Conservation (phyloP, 345 rosid species). For the Xanthoceras sorbifolium region DNA sequence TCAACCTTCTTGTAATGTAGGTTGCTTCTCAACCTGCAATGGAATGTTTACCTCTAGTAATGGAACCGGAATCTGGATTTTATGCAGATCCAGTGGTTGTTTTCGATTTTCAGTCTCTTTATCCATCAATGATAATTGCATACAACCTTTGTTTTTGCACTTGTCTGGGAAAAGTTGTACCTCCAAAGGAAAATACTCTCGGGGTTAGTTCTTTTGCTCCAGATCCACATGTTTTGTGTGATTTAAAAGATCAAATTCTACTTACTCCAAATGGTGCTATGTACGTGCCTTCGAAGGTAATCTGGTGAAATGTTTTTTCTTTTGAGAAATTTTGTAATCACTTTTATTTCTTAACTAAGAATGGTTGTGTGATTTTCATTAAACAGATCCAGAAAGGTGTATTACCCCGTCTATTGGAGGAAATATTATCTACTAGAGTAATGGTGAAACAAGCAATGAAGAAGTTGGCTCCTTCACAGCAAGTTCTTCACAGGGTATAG, state of each 20-base stretch:
- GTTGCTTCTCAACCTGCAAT: slow-evolving; percentile 99
- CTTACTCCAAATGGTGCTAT: slow-evolving; percentile 81
- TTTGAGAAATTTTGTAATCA: background rate
- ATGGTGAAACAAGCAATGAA: slow-evolving; percentile 94
- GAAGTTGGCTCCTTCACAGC: slow-evolving; percentile 74
- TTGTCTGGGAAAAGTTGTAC: slow-evolving; percentile 80
- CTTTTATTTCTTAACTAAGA: background rate
- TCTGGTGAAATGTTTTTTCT: slow-evolving; percentile 7
- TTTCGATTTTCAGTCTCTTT: slow-evolving; percentile 96
- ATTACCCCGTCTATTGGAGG: slow-evolving; percentile 85
- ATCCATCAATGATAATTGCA: slow-evolving; percentile 97
- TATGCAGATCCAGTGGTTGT: slow-evolving; percentile 91
- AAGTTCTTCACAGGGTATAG: slow-evolving; percentile 84
- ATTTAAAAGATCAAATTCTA: slow-evolving; percentile 60
- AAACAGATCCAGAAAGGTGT: slow-evolving; percentile 75
- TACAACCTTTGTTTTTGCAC: slow-evolving; percentile 95
- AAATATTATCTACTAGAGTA: slow-evolving; percentile 91
- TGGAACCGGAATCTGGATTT: slow-evolving; percentile 98
- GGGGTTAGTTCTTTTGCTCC: slow-evolving; percentile 79
- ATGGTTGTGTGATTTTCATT: background rate
- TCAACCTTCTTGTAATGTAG: slow-evolving; percentile 36
- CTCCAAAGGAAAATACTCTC: slow-evolving; percentile 64
- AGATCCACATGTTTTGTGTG: slow-evolving; percentile 52
- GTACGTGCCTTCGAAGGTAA: slow-evolving; percentile 83
- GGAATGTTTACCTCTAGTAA: slow-evolving; percentile 97